Evolutionary conservation across 2,329 filamentous ascomycete species (phyloP), one percentile per base, ranked within the genome.

Genomic region (Claviceps pazoutovae): DNA sequence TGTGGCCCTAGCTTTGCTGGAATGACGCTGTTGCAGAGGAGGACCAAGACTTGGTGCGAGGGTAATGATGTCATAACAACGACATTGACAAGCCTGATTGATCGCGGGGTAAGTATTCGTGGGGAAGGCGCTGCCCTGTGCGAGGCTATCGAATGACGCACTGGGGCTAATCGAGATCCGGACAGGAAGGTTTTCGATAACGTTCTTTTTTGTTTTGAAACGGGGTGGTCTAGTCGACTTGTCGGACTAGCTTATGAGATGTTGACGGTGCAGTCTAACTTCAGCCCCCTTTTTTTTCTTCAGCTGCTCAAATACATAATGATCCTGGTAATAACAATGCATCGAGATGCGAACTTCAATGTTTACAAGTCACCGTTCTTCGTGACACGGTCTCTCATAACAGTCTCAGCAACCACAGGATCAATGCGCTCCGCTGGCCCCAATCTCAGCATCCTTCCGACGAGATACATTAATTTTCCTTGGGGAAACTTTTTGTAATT

Each of bases 391-490:
- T 56, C 55, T 49, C 63, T 63, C 67, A 81, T 68, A 1, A 73
- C 64, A 14, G 58, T 64, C 62, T 79, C 74, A 0, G 76, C 78
- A 30, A 64, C 72, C 23, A 64, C 64, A 1, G 78, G 77, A 50
- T 79, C 73, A 53, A 80, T 79, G 30, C 74, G 67, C 60, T 78
- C 75, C 45, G 77, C 71, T 3, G 71, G 70, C 0, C 77, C 78
- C 1, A 71, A 58, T 4, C 70, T 68, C 66, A 82, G 74, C 74
- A 82, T 76, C 63, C 74, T 77, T 19, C 78, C 78, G 5, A 81
- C 73, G 2, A 81, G 66, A 57, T 73, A 80, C 76, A 80, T 80
- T 46, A 81, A 69, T 64, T 80, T 81, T 0, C 78, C 78, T 53
- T 75, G 69, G 0, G 77, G 78, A 53, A 74, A 77, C 49, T 66